phyloP scores from a whole-genome alignment of 1,139 yeast species.

The Wickerhamiella infanticola region DNA sequence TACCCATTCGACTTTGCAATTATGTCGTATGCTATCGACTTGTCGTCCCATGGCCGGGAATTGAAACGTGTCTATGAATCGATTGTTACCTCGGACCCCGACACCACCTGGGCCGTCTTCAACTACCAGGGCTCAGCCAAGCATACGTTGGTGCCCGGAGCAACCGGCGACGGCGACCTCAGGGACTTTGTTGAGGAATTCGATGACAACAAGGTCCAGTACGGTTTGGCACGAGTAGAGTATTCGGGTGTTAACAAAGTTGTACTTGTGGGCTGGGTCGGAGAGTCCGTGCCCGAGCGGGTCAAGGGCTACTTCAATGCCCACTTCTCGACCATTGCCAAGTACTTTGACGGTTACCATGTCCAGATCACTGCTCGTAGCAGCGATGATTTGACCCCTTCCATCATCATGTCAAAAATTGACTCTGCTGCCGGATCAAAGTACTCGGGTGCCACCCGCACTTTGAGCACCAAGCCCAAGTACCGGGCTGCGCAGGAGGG shows the following conservation, averaged over 20 bases:
- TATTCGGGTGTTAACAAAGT: constrained; percentile 82
- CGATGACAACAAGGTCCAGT: constrained; percentile 79
- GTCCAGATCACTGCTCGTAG: constrained; percentile 96
- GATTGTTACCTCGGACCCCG: constrained; percentile 29
- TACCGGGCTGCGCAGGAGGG: constrained; percentile 22
- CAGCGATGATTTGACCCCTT: constrained; percentile 70
- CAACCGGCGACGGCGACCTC: constrained; percentile 36
- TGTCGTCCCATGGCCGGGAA: constrained; percentile 26
- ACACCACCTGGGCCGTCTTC: constrained; percentile 29
- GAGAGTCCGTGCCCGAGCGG: constrained; percentile 33
- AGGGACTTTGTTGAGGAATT: constrained; percentile 68
- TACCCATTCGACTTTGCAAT: not conserved
- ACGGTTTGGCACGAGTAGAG: constrained; percentile 73
- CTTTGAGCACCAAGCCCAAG: constrained; percentile 24
- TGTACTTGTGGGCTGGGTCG: constrained; percentile 73
- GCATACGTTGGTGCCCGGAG: constrained; percentile 22
- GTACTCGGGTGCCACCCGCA: constrained; percentile 39
- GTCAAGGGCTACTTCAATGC: constrained; percentile 30
- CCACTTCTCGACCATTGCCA: constrained; percentile 28
- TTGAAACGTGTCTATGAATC: constrained; percentile 27
- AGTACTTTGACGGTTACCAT: constrained; percentile 53
- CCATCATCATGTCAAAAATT: constrained; percentile 58
- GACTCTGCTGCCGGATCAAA: constrained; percentile 94
- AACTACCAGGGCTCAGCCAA: constrained; percentile 25
- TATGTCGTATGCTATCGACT: constrained; percentile 24